These are phyloP conservation scores for Ustilago cynodontis DNA, from an alignment of 1,284 basidiomycete genomes.

Conservation along the genomic window DNA sequence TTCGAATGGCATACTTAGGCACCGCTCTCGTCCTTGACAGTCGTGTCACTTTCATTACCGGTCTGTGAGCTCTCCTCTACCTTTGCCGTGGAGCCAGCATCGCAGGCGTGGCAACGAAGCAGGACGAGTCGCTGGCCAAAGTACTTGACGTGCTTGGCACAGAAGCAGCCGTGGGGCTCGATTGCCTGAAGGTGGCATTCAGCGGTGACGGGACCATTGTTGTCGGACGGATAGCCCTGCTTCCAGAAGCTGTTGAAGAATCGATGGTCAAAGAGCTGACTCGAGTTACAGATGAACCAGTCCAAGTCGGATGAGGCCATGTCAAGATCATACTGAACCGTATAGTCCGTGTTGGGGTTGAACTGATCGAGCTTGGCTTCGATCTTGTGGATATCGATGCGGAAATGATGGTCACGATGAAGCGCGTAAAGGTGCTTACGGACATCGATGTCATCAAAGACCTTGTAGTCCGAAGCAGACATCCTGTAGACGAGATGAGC, in stretches of 20 bases:
- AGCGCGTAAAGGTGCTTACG: not conserved
- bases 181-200: conserved; percentile 6
- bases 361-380: not conserved
- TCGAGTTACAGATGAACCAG: not conserved
- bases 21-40: not conserved
- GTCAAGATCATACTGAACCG: not conserved
- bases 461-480: not conserved
- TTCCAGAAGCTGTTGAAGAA: conserved; percentile 15
- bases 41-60: not conserved
- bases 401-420: not conserved
- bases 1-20: not conserved
- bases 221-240: not conserved
- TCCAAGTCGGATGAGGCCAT: not conserved
- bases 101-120: conserved; percentile 9
- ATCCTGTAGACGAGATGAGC: conserved; percentile 8
- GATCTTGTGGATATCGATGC: not conserved
- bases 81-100: too few species aligned
- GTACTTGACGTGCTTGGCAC: conserved; percentile 10
- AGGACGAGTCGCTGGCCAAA: conserved; percentile 6
- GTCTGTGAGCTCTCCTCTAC: too few species aligned
- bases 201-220: not conserved
- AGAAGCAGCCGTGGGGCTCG: conserved; percentile 10
- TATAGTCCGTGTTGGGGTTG: not conserved
- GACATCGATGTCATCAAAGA: not conserved
- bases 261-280: not conserved